Evolutionary conservation across 2,329 filamentous ascomycete genomes (phyloP), one percentile per base, ranked within the genome.

Genomic region (Aspergillus sp.): DNA sequence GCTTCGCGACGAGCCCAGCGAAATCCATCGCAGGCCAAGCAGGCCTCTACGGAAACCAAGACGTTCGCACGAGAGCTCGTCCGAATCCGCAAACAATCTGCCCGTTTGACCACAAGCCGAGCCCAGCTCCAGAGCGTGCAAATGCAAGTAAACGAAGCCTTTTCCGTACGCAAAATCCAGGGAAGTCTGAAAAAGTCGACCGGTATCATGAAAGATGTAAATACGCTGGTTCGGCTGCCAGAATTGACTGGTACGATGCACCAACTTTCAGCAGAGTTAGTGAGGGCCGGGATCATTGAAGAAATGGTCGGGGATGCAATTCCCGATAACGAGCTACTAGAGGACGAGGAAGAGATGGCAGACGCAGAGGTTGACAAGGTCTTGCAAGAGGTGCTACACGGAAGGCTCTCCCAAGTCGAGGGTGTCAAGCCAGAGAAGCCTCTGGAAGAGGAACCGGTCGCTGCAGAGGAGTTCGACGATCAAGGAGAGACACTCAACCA

Each of bases 81-180:
- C 50, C 83, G 87, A 41, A 81, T 88, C 47, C 86, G 93, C 52
- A 88, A 85, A 64, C 83, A 90, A 50, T 78, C 77, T 12, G 71
- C 77, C 28, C 82, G 93, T 5, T 77, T 97, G 33, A 77, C 85
- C 12, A 97, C 91, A 0, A 86, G 85, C 58, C 94, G 94, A 65
- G 93, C 93, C 2, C 93, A 97, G 70, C 79, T 98, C 38, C 83
- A 85, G 63, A 91, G 86, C 54, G 91, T 98, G 35, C 85, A 91
- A 68, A 95, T 97, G 90, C 93, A 97, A 70, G 91, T 98, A 61
- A 89, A 90, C 61, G 91, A 97, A 72, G 90, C 93, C 1, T 97
- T 97, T 67, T 88, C 89, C 2, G 85, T 97, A 58, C 84, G 89
- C 56, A 95, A 95, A 76, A 97, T 98, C 51, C 90, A 97, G 70